These are phyloP conservation scores for Leishmania tropica DNA, from an alignment of 208 protist genomes.

Conservation along the genomic window DNA sequence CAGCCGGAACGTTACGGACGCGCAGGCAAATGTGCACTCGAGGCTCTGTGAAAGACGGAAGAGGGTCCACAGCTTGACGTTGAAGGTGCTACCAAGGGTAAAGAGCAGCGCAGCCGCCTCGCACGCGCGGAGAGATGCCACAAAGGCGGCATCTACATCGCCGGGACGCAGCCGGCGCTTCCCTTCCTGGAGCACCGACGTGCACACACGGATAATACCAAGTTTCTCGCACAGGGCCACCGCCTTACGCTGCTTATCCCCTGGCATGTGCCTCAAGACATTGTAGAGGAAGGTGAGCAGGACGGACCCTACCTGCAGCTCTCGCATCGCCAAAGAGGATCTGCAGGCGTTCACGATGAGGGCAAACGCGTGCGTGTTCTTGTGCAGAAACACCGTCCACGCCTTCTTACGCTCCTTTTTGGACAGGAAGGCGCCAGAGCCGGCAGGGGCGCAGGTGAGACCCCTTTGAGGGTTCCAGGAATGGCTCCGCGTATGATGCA, in stretches of 20 bases:
- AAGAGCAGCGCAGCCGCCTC: constrained; percentile 53
- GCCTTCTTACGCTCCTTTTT: constrained; percentile 33
- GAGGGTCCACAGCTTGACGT: constrained; percentile 34
- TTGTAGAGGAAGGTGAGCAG: constrained; percentile 78
- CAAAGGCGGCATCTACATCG: background rate
- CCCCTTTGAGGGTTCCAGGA: constrained; percentile 19
- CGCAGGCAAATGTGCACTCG: constrained; percentile 25
- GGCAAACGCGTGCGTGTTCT: constrained; percentile 55
- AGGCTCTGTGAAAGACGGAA: constrained; percentile 49
- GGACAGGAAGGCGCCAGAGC: constrained; percentile 18
- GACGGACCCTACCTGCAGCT: constrained; percentile 37
- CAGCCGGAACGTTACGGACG: constrained; percentile 14
- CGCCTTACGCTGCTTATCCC: constrained; percentile 37
- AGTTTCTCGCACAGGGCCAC: constrained; percentile 57
- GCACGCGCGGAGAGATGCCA: constrained; percentile 29
- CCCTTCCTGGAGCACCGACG: constrained; percentile 37
- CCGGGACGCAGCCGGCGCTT: constrained; percentile 21
- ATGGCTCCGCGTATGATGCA: constrained; percentile 19
- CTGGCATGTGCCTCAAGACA: constrained; percentile 45
- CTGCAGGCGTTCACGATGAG: constrained; percentile 52
- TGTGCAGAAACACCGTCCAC: constrained; percentile 60
- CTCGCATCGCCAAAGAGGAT: constrained; percentile 38
- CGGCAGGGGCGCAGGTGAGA: background rate
- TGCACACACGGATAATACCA: constrained; percentile 45
- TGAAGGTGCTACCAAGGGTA: constrained; percentile 36